phyloP scores from a whole-genome alignment of 768 basidiomycete species.

The Sporobolomyces phaffii region DNA sequence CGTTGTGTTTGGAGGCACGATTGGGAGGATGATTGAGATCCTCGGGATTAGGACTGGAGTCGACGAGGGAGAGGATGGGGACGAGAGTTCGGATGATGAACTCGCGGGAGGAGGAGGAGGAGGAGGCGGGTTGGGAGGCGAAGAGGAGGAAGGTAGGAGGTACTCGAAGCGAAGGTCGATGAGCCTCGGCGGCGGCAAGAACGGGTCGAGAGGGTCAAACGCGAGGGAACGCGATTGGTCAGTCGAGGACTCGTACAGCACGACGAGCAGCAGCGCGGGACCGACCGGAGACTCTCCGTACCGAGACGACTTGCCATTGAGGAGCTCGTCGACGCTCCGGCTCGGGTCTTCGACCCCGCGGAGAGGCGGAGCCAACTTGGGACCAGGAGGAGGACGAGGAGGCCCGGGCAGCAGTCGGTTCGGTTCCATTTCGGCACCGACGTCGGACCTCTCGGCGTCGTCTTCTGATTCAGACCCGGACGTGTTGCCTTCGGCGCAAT shows the following conservation, averaged over 20 bases:
- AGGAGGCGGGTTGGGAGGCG: slow-evolving; percentile 1
- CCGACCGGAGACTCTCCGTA: slow-evolving; percentile 17
- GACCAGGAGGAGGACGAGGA: not conserved
- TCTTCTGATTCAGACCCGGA: slow-evolving; percentile 40
- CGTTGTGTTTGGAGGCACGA: slow-evolving; percentile 92
- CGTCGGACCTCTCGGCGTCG: slow-evolving; percentile 8
- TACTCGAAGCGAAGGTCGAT: slow-evolving; percentile 9
- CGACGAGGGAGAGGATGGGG: slow-evolving; percentile 74
- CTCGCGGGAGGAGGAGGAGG: slow-evolving; percentile 28
- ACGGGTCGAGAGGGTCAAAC: not conserved
- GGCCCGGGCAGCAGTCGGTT: not conserved
- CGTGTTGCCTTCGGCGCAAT: slow-evolving; percentile 29
- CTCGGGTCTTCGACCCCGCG: slow-evolving; percentile 1
- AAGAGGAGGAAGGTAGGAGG: slow-evolving; percentile 17
- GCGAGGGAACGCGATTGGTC: slow-evolving; percentile 9
- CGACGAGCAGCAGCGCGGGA: not conserved
- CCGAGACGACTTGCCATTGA: not conserved
- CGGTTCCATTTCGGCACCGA: not conserved
- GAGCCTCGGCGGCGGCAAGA: not conserved
- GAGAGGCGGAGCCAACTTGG: not conserved
- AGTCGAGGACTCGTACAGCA: not conserved
- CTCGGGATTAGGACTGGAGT: slow-evolving; percentile 93
- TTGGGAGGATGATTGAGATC: slow-evolving; percentile 89
- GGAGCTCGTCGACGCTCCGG: slow-evolving; percentile 2
- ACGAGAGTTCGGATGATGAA: slow-evolving; percentile 49